Percentiles rank a stretch among this genome's conserved stretches.
Conservation (phyloP, 2,329 filamentous ascomycete genomes). For the Hymenoscyphus repandus region DNA sequence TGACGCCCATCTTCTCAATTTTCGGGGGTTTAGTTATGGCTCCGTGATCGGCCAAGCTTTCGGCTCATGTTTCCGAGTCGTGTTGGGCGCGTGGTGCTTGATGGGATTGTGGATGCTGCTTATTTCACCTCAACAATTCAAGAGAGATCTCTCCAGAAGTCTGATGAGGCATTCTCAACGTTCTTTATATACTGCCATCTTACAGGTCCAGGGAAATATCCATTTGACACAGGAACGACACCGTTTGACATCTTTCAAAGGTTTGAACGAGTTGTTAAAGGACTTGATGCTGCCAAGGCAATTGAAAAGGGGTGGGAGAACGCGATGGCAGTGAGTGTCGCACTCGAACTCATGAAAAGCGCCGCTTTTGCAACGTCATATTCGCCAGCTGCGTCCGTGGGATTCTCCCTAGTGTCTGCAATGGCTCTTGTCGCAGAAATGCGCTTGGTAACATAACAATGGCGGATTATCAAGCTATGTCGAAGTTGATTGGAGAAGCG, state of each 20-base stretch:
- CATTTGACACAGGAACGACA: constrained; percentile 11
- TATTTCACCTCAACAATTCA: constrained; percentile 28
- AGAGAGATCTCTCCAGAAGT: constrained; percentile 35
- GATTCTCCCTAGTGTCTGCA: not conserved
- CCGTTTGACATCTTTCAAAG: not conserved
- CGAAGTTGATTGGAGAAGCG: no score
- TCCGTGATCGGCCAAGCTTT: constrained; percentile 38
- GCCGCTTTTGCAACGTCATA: not conserved
- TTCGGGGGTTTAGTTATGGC: constrained; percentile 45
- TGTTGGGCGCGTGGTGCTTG: constrained; percentile 35
- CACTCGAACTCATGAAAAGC: not conserved
- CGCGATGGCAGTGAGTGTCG: not conserved
- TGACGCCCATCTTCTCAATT: constrained; percentile 28
- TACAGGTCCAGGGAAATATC: constrained; percentile 28
- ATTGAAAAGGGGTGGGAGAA: not conserved
- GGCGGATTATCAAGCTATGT: no score
- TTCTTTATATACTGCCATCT: constrained; percentile 23
- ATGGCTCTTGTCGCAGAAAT: not conserved
- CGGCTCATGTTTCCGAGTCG: constrained; percentile 37
- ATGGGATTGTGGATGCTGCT: constrained; percentile 18
- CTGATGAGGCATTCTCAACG: constrained; percentile 19
- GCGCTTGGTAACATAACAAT: not conserved
- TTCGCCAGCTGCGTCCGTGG: not conserved
- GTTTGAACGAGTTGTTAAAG: not conserved
- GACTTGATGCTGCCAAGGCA: not conserved